Conservation (phyloP, 371 early-diverging fungal genomes). For the Rhizopus delemar region DNA sequence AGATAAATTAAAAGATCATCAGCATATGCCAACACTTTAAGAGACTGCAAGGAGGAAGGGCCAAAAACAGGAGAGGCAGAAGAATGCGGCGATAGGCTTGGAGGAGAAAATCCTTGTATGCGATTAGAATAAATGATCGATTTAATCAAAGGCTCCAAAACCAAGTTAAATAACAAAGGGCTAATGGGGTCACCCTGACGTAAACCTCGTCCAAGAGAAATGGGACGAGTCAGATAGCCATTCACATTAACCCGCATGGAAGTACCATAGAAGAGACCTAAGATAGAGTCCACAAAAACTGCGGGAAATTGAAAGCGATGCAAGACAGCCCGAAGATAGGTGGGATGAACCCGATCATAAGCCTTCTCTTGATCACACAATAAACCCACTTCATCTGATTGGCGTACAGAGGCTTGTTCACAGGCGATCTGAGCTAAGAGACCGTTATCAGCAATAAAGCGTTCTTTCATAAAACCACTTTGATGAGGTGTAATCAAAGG, state of each 20-base stretch:
- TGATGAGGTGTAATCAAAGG: constrained; percentile 7
- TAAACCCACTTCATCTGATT: constrained; percentile 8
- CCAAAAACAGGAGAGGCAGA: too few relatives aligned
- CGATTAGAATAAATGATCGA: too few relatives aligned
- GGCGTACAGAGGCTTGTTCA: constrained; percentile 8
- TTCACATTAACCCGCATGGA: neutral
- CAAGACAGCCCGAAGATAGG: constrained; percentile 8
- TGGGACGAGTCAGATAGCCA: neutral
- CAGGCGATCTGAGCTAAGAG: neutral
- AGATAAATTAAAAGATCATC: too few relatives aligned
- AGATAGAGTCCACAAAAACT: neutral
- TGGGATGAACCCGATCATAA: constrained; percentile 19
- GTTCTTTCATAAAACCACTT: constrained; percentile 7
- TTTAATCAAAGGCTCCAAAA: too few relatives aligned
- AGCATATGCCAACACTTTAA: too few relatives aligned
- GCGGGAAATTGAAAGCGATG: constrained; percentile 10
- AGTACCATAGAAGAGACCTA: neutral
- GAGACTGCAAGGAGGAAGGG: too few relatives aligned
- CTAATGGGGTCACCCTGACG: too few relatives aligned
- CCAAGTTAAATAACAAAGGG: too few relatives aligned
- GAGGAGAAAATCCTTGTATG: too few relatives aligned
- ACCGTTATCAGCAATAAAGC: constrained; percentile 19
- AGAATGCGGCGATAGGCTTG: too few relatives aligned
- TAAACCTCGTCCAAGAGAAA: too few relatives aligned
- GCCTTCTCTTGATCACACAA: constrained; percentile 25